These are phyloP conservation scores for Fallopia convolvulus DNA, from an alignment of 148 eudicot species.

Conservation along the genomic window DNA sequence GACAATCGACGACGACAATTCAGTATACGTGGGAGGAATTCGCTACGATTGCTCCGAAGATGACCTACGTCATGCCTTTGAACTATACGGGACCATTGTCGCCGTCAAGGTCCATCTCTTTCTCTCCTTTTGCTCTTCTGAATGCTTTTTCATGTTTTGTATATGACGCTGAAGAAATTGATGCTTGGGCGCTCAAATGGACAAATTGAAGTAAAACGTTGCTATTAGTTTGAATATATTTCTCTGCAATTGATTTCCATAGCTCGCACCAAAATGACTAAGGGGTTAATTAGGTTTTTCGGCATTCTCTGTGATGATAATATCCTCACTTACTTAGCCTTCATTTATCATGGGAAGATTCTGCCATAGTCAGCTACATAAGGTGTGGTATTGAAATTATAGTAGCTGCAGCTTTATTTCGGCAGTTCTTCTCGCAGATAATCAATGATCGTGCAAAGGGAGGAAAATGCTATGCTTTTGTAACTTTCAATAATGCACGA, in stretches of 20 bases:
- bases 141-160: background rate
- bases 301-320: background rate
- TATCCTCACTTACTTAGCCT: background rate
- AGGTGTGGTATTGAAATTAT: background rate
- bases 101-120: slow-evolving; percentile 62
- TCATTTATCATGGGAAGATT: background rate
- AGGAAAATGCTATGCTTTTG: slow-evolving; percentile 88
- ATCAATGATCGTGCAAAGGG: slow-evolving; percentile 64
- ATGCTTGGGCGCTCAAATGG: background rate
- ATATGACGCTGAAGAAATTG: background rate
- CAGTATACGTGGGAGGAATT: slow-evolving; percentile 82
- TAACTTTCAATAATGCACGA: slow-evolving; percentile 79
- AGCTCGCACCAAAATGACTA: background rate
- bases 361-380: background rate
- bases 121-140: slow-evolving; percentile 4
- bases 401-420: background rate
- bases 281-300: background rate
- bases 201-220: background rate
- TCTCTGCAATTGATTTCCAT: background rate
- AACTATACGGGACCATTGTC: slow-evolving; percentile 52
- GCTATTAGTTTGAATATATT: background rate
- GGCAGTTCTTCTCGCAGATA: slow-evolving; percentile 29
- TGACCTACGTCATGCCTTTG: slow-evolving; percentile 52
- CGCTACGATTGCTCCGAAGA: slow-evolving; percentile 69
- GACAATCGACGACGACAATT: slow-evolving; percentile 74